These are phyloP conservation scores for Globisporangium orthogonon DNA, from an alignment of 352 stramenopile genomes.

Conservation along the genomic window DNA sequence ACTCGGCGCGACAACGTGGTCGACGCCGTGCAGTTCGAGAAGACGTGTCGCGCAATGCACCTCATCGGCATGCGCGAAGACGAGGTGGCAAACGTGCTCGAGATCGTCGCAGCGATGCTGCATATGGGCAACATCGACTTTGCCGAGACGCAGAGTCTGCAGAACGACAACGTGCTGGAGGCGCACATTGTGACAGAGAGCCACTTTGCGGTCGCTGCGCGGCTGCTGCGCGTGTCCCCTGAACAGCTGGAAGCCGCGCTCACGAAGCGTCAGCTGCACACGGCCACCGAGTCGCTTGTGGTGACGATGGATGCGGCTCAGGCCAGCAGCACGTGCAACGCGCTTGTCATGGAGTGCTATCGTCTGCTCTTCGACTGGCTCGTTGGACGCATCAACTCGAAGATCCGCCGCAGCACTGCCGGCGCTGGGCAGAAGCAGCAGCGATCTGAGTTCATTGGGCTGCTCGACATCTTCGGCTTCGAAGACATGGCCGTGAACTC, in stretches of 20 bases:
- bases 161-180: conserved; percentile 19
- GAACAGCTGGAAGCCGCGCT: conserved; percentile 49
- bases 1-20: conserved; percentile 59
- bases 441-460: conserved; percentile 75
- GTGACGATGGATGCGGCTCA: conserved; percentile 46
- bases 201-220: conserved; percentile 46
- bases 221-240: conserved; percentile 51
- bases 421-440: conserved; percentile 60
- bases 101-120: conserved; percentile 62
- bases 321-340: conserved; percentile 9
- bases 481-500: conserved; percentile 83
- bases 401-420: conserved; percentile 37
- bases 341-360: conserved; percentile 92
- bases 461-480: conserved; percentile 89
- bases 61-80: conserved; percentile 60
- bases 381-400: conserved; percentile 87
- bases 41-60: conserved; percentile 60
- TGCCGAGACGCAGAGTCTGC: conserved; percentile 12
- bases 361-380: conserved; percentile 93
- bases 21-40: conserved; percentile 58
- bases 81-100: conserved; percentile 57
- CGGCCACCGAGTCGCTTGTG: conserved; percentile 66
- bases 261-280: conserved; percentile 55
- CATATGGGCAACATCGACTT: conserved; percentile 88
- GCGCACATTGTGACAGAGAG: conserved; percentile 11